Base-by-base conservation (phyloP, 441 rosid species). In the Pelargonium exstipulatum region DNA sequence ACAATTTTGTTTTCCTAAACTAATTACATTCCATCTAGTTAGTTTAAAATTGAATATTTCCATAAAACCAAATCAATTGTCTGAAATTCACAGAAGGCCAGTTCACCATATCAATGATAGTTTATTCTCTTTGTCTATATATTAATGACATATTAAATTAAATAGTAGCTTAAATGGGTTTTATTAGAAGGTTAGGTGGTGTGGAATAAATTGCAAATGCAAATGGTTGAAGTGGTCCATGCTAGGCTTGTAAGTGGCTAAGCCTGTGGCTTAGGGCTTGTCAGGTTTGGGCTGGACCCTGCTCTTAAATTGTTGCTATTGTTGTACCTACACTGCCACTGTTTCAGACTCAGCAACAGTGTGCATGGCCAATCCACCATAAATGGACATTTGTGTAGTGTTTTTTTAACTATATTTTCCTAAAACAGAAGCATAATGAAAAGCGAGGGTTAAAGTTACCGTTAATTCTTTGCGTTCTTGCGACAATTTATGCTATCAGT, bases 331-430 rank as follows among this genome's bases (percentile, higher is more conserved):
- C 37, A 32, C 6, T 32, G 37, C 37, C 37, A 32, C 37, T 32
- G 37, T 32, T 32, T 32, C 37, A 32, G 37, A 8, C 58, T 51
- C 9, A 16, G 20, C 58, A 14, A 12, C 7, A 51, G 20, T 51
- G 58, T 51, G 58, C 58, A 51, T 51, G 20, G 8, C 58, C 58
- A 16, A 17, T 51, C 58, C 58, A 51, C 58, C 58, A 51, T 51
- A 2, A 51, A 51, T 51, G 58, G 58, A 51, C 58, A 2, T 0
- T 51, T 51, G 3, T 20, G 20, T 14, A n/a, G 4, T 51, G 20
- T 14, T 51, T 51, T 14, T n/a, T 51, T 51, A 26, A 4, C 4
- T 2, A 3, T 26, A 26, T 26, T 14, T 9, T 2, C 58, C 58
- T 14, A n/a, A 3, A 3, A 51, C 1, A 14, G 58, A 51, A 16